Conservation (phyloP, 306 rosid genomes). For the Cucumis cinereus region DNA sequence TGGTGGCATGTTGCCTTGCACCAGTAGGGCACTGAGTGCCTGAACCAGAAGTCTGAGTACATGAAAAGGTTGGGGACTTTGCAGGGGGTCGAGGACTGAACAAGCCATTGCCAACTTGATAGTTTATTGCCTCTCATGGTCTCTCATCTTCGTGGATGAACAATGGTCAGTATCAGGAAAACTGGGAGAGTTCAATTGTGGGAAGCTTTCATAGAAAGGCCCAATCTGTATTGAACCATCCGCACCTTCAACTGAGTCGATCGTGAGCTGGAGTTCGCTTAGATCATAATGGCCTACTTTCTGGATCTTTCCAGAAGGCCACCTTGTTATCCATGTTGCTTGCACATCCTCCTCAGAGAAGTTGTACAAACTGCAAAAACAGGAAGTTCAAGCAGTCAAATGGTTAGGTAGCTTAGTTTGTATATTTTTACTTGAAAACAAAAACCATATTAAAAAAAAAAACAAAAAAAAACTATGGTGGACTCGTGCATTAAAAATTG, state of each 20-base stretch:
- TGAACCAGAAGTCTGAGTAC: slow-evolving; percentile 28
- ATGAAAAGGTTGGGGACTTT: slow-evolving; percentile 28
- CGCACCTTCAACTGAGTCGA: slow-evolving; percentile 55
- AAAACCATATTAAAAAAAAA: neutral
- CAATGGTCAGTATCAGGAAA: slow-evolving; percentile 1
- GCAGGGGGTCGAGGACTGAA: slow-evolving; percentile 13
- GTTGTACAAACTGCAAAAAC: slow-evolving; percentile 49
- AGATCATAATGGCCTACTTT: slow-evolving; percentile 56
- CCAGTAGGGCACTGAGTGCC: neutral
- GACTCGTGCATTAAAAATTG: neutral
- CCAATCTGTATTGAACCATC: slow-evolving; percentile 51
- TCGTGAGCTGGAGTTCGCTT: slow-evolving; percentile 50
- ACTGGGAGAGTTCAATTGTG: slow-evolving; percentile 31
- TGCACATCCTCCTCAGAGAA: slow-evolving; percentile 62
- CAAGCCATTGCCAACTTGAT: slow-evolving; percentile 6
- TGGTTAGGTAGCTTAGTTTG: neutral
- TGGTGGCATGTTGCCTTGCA: slow-evolving; percentile 10
- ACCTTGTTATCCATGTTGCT: slow-evolving; percentile 51
- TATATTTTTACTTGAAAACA: neutral
- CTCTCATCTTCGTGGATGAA: slow-evolving; percentile 10
- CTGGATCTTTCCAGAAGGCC: slow-evolving; percentile 63
- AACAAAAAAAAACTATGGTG: neutral
- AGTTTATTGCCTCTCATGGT: slow-evolving; percentile 8
- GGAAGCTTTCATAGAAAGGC: slow-evolving; percentile 42
- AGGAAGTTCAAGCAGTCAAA: neutral